These are phyloP conservation scores for Russula sp. DNA, from an alignment of 768 basidiomycete genomes.

Conservation along the genomic window DNA sequence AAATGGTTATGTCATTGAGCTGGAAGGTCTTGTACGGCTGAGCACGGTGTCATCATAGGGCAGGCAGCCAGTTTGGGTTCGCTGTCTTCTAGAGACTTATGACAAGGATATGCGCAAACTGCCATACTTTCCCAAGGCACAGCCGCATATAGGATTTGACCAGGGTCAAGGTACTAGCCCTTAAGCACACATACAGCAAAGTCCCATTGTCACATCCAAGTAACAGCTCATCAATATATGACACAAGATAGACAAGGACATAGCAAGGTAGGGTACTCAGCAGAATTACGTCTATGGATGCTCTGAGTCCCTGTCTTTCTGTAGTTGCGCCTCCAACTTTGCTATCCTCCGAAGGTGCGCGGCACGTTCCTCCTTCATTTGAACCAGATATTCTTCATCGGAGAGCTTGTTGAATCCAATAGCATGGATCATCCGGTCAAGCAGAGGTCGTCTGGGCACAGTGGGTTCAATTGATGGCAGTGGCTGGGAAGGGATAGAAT, in stretches of 20 bases:
- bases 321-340: constrained; percentile 39
- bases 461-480: not conserved
- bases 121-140: too few species aligned
- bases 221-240: not conserved
- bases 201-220: too few species aligned
- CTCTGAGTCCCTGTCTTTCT: constrained; percentile 33
- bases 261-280: not conserved
- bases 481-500: constrained; percentile 4
- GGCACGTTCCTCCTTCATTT: constrained; percentile 51
- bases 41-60: too few species aligned
- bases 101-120: too few species aligned
- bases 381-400: constrained; percentile 64
- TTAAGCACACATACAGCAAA: too few species aligned
- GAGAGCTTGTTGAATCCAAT: constrained; percentile 53
- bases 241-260: not conserved
- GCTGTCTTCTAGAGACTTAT: too few species aligned
- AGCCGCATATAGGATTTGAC: too few species aligned
- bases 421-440: constrained; percentile 36
- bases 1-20: too few species aligned
- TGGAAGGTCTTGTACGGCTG: too few species aligned
- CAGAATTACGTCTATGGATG: constrained; percentile 6
- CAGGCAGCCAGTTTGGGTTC: too few species aligned
- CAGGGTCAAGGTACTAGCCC: too few species aligned
- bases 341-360: constrained; percentile 48
- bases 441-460: constrained; percentile 24